These are phyloP conservation scores for Drechslerella coelobrocha DNA, from an alignment of 2,329 filamentous ascomycete species.

Conservation along the genomic window DNA sequence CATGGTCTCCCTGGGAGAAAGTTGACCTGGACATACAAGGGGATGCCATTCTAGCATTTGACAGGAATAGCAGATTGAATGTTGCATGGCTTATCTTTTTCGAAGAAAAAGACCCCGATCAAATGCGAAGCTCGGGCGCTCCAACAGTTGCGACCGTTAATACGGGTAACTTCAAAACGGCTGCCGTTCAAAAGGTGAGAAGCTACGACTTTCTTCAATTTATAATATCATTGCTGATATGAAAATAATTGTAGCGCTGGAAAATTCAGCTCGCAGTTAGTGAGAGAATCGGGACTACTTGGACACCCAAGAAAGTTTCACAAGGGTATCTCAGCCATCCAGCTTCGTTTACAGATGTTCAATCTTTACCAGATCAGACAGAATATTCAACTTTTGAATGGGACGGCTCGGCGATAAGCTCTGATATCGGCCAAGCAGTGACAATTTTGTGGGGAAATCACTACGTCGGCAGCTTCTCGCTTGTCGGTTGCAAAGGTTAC, in stretches of 20 bases:
- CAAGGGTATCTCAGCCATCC: constrained; percentile 5
- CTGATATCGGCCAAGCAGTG: neutral
- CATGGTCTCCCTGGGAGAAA: constrained; percentile 53
- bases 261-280: constrained; percentile 8
- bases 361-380: neutral
- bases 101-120: constrained; percentile 4
- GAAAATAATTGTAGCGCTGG: constrained; percentile 1
- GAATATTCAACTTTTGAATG: constrained; percentile 9
- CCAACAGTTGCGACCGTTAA: neutral
- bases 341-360: neutral
- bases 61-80: constrained; percentile 9
- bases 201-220: neutral
- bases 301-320: constrained; percentile 51
- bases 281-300: constrained; percentile 20
- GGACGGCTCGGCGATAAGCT: neutral
- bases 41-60: constrained; percentile 1
- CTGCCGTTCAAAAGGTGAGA: neutral
- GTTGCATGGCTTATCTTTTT: constrained; percentile 6
- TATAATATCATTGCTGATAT: no score
- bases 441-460: neutral
- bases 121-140: neutral
- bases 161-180: neutral
- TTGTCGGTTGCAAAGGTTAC: constrained; percentile 15
- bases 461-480: neutral
- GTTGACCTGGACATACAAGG: constrained; percentile 53